phyloP scores from a whole-genome alignment of 2,329 filamentous ascomycete species.

The Trichoderma harzianum region DNA sequence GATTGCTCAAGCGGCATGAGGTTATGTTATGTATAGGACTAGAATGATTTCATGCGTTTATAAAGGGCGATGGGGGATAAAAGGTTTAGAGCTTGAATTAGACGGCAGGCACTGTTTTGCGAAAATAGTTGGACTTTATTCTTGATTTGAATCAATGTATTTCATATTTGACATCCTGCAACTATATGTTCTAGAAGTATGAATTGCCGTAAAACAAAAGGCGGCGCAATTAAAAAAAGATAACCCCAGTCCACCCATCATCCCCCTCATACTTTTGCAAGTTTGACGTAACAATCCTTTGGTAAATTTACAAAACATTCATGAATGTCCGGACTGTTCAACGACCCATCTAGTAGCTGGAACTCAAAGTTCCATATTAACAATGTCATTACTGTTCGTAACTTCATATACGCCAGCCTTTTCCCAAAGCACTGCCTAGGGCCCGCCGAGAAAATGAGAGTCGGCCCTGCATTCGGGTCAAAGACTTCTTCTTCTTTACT shows the following conservation, averaged over 20 bases:
- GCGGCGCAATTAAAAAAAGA: too few relatives aligned
- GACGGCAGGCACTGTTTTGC: not conserved
- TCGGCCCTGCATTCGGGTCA: conserved; percentile 34
- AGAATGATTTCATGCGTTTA: not conserved
- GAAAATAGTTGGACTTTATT: not conserved
- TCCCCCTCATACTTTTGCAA: conserved; percentile 13
- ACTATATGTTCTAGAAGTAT: not conserved
- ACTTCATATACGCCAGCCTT: conserved; percentile 35
- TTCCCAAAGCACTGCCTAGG: conserved; percentile 39
- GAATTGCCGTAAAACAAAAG: not conserved
- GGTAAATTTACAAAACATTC: conserved; percentile 28
- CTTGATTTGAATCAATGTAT: not conserved
- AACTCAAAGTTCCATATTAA: conserved; percentile 39
- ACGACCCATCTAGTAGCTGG: conserved; percentile 19
- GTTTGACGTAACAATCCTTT: conserved; percentile 28
- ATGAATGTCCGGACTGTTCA: conserved; percentile 23
- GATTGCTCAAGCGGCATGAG: not conserved
- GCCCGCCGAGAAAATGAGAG: conserved; percentile 36
- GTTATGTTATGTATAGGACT: not conserved
- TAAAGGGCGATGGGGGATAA: not conserved
- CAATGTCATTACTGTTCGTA: conserved; percentile 36
- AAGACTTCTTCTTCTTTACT: conserved; percentile 25
- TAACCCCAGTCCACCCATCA: not conserved
- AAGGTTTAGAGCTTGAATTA: not conserved
- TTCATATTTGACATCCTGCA: not conserved